Conservation (phyloP, 495 filamentous ascomycete genomes). For the Penicillium daleae region DNA sequence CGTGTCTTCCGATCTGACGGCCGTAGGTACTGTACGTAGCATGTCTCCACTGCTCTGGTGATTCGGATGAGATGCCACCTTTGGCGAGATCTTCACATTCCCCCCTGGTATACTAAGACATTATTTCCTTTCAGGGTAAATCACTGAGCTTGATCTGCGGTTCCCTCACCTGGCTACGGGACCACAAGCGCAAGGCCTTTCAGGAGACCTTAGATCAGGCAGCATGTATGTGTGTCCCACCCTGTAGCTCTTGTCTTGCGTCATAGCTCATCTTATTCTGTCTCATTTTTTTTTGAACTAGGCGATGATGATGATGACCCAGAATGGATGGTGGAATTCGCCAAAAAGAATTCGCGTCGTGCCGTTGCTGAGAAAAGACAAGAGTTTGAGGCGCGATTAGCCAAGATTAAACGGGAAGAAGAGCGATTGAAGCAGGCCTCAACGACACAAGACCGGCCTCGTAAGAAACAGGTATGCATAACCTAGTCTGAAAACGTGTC, state of each 20-base stretch:
- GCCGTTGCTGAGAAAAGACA: slow-evolving; percentile 66
- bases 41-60: slow-evolving; percentile 16
- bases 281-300: slow-evolving; percentile 12
- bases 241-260: not conserved
- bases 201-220: slow-evolving; percentile 52
- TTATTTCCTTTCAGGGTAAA: slow-evolving; percentile 68
- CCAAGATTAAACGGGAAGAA: slow-evolving; percentile 70
- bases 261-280: slow-evolving; percentile 8
- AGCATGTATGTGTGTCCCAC: slow-evolving; percentile 34
- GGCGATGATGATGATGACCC: slow-evolving; percentile 77
- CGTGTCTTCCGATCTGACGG: slow-evolving; percentile 21
- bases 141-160: slow-evolving; percentile 94
- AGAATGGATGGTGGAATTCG: slow-evolving; percentile 84
- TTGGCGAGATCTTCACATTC: not conserved
- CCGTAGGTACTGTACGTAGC: slow-evolving; percentile 50
- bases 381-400: slow-evolving; percentile 72
- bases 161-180: slow-evolving; percentile 89
- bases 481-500: not conserved
- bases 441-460: slow-evolving; percentile 48
- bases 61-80: slow-evolving; percentile 5
- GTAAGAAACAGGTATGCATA: slow-evolving; percentile 54
- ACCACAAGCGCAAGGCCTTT: slow-evolving; percentile 72
- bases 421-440: slow-evolving; percentile 56
- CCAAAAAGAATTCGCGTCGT: slow-evolving; percentile 65
- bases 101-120: slow-evolving; percentile 12